Conservation (phyloP, 768 basidiomycete genomes). For the Cystofilobasidium macerans region DNA sequence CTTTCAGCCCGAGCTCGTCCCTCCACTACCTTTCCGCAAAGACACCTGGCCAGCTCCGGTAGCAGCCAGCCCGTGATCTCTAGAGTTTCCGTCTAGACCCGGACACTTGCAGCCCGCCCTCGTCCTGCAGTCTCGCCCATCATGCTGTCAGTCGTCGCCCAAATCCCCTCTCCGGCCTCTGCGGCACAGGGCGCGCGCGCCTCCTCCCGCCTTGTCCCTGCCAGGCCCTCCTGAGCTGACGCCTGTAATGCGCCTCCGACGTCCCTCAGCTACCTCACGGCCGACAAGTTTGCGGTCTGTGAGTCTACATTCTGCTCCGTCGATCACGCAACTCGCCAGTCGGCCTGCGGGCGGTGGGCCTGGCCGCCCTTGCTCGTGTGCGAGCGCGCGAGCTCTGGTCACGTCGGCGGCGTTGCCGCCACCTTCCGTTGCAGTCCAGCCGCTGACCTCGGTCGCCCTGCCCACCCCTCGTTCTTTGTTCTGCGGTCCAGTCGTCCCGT, state of each 20-base stretch:
- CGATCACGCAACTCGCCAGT: too few relatives aligned
- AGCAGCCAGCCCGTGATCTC: too few relatives aligned
- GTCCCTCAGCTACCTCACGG: constrained; percentile 56
- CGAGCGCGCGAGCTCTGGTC: not conserved
- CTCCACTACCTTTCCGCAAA: too few relatives aligned
- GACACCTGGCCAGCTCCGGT: too few relatives aligned
- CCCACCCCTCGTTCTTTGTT: constrained; percentile 19
- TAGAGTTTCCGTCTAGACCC: too few relatives aligned
- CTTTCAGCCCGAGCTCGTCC: too few relatives aligned
- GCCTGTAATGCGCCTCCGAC: not conserved
- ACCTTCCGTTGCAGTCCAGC: not conserved
- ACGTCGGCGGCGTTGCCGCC: not conserved
- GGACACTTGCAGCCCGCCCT: too few relatives aligned
- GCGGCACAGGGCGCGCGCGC: too few relatives aligned
- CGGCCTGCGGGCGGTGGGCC: too few relatives aligned
- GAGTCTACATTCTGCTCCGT: constrained; percentile 38
- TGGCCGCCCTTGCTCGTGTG: too few relatives aligned
- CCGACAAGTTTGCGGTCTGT: constrained; percentile 86
- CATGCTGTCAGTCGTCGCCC: constrained; percentile 10
- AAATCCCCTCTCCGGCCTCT: too few relatives aligned
- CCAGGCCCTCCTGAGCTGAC: not conserved
- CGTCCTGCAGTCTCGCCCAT: too few relatives aligned
- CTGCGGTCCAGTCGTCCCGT: constrained; percentile 46
- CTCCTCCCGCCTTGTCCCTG: not conserved
- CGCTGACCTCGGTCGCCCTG: constrained; percentile 16